These are phyloP conservation scores for Nannochloropsis gaditana DNA, from an alignment of 108 stramenopile genomes.

Conservation along the genomic window DNA sequence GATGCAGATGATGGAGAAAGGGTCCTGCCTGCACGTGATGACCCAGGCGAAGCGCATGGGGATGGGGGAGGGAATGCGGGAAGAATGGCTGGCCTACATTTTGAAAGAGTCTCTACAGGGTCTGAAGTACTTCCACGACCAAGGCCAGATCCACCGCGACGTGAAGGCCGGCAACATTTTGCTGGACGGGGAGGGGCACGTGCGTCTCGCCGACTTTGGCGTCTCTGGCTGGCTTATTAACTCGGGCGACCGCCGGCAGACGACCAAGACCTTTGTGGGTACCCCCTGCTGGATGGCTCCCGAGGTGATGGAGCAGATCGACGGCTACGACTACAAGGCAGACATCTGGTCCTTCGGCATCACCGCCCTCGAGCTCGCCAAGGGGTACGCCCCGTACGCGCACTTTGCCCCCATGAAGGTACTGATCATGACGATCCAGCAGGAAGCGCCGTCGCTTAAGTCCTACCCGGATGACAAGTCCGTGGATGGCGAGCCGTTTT, in stretches of 20 bases:
- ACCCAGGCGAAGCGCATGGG: constrained; percentile 41
- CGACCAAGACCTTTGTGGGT: constrained; percentile 49
- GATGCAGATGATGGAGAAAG: constrained; percentile 86
- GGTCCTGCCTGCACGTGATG: constrained; percentile 66
- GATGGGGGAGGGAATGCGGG: constrained; percentile 45
- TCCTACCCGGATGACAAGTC: constrained; percentile 28
- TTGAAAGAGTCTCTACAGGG: constrained; percentile 78
- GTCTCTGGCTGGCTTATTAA: constrained; percentile 61
- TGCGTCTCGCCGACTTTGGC: constrained; percentile 93
- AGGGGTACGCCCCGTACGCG: constrained; percentile 96
- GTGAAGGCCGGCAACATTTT: constrained; percentile 92
- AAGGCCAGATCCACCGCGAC: constrained; percentile 93
- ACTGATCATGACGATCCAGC: constrained; percentile 81
- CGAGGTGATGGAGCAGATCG: constrained; percentile 95
- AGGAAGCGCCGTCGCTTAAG: constrained; percentile 55
- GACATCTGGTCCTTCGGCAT: constrained; percentile 98
- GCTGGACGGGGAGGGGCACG: constrained; percentile 61
- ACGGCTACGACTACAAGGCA: constrained; percentile 92
- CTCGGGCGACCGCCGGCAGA: constrained; percentile 34
- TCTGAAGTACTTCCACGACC: constrained; percentile 84
- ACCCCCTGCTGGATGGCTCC: constrained; percentile 64
- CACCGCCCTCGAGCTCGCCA: constrained; percentile 95
- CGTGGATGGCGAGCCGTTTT: constrained; percentile 25
- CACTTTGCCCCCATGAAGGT: constrained; percentile 94
- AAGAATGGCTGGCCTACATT: constrained; percentile 65